Percentiles rank a stretch among this genome's conserved stretches.
phyloP scores from a whole-genome alignment of 345 rosid species.

The Erucastrum elatum region DNA sequence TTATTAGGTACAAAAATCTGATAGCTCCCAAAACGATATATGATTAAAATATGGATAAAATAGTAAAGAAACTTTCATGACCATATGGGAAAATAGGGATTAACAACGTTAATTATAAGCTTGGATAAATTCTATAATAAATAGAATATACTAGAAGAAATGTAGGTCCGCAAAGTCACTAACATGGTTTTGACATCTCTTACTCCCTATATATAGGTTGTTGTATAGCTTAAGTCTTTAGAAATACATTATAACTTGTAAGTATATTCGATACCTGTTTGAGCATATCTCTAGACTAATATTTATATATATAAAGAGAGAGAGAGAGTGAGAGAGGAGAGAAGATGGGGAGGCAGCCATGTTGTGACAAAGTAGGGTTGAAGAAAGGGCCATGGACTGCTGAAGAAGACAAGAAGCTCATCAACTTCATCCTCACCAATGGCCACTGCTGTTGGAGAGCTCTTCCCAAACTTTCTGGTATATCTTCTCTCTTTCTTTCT shows the following conservation, averaged over 20 bases:
- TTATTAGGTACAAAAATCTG: neutral
- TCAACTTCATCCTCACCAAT: slow-evolving; percentile 82
- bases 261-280: slow-evolving; percentile 13
- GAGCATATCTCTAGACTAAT: slow-evolving; percentile 5
- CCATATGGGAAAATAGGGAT: slow-evolving; percentile 1
- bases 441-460: slow-evolving; percentile 99
- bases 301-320: neutral
- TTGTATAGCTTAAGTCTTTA: slow-evolving; percentile 24
- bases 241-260: slow-evolving; percentile 13
- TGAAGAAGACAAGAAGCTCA: slow-evolving; percentile 92
- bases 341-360: slow-evolving; percentile 88
- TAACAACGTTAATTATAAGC: neutral
- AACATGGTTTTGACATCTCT: slow-evolving; percentile 21
- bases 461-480: slow-evolving; percentile 76
- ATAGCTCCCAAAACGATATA: neutral
- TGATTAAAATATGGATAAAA: neutral
- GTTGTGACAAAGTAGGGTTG: slow-evolving; percentile 94
- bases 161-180: slow-evolving; percentile 36
- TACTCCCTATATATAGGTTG: slow-evolving; percentile 39
- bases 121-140: neutral
- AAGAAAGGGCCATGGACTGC: slow-evolving; percentile 98
- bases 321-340: neutral
- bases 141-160: slow-evolving; percentile 35
- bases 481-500: neutral
- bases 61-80: neutral